Conservation (phyloP, 306 rosid genomes). For the Begonia peltatifolia region DNA sequence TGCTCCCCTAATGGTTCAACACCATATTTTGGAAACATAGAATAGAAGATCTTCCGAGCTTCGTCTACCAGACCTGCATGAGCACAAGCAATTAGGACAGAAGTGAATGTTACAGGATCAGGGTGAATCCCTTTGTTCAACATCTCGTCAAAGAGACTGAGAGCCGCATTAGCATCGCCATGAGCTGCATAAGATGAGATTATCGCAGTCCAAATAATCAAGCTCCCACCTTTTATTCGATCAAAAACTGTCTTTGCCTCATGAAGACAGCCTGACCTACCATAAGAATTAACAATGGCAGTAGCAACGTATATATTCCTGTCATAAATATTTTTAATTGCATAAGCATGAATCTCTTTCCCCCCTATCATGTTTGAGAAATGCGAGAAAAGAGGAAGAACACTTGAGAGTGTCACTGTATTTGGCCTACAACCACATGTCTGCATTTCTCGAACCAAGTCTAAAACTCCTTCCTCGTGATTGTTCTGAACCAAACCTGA, state of each 20-base stretch:
- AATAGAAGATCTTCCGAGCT: constrained; percentile 62
- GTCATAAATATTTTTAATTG: constrained; percentile 38
- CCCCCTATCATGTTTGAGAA: constrained; percentile 52
- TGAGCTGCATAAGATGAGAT: constrained; percentile 72
- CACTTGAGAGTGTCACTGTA: constrained; percentile 54
- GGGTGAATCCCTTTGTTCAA: constrained; percentile 48
- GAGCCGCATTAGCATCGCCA: constrained; percentile 50
- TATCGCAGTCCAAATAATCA: constrained; percentile 65
- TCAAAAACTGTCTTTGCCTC: constrained; percentile 45
- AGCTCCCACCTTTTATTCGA: constrained; percentile 34
- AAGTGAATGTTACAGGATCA: constrained; percentile 56
- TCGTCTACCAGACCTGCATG: constrained; percentile 64
- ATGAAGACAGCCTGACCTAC: constrained; percentile 50
- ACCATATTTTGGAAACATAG: constrained; percentile 31
- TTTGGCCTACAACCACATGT: constrained; percentile 42
- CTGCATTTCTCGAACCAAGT: constrained; percentile 45
- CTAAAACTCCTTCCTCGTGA: constrained; percentile 25
- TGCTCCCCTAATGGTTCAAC: constrained; percentile 67
- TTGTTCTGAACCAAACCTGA: constrained; percentile 76
- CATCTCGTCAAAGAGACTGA: constrained; percentile 47
- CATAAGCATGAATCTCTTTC: constrained; percentile 67
- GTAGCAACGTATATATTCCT: constrained; percentile 53
- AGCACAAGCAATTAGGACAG: constrained; percentile 60
- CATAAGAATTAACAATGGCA: constrained; percentile 55
- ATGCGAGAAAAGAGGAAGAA: constrained; percentile 44